These are phyloP conservation scores for Hortaea sp. DNA, from an alignment of 2,329 filamentous ascomycete genomes.

Conservation along the genomic window DNA sequence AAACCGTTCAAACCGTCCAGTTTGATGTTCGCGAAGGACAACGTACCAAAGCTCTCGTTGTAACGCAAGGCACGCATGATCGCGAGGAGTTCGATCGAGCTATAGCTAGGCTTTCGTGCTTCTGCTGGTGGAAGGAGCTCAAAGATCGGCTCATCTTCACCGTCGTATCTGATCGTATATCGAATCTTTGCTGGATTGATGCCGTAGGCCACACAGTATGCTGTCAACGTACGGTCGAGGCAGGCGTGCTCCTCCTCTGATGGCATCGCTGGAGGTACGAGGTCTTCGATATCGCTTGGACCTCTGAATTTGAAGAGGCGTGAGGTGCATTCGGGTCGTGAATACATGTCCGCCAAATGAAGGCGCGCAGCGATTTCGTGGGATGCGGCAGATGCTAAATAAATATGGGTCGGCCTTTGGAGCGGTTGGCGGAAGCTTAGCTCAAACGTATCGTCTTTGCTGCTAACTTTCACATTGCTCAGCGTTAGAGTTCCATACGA, in stretches of 20 bases:
- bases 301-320: slow-evolving; percentile 54
- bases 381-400: slow-evolving; percentile 54
- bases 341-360: slow-evolving; percentile 49
- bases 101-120: slow-evolving; percentile 44
- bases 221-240: slow-evolving; percentile 57
- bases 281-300: slow-evolving; percentile 45
- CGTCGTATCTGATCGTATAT: slow-evolving; percentile 50
- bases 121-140: slow-evolving; percentile 49
- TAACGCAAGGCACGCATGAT: slow-evolving; percentile 61
- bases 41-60: slow-evolving; percentile 57
- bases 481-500: slow-evolving; percentile 57
- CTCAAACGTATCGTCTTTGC: slow-evolving; percentile 56
- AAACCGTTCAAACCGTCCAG: slow-evolving; percentile 56
- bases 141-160: slow-evolving; percentile 59
- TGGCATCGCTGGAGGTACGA: slow-evolving; percentile 37
- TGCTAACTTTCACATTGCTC: slow-evolving; percentile 48
- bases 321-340: slow-evolving; percentile 56
- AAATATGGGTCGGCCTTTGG: slow-evolving; percentile 44
- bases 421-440: slow-evolving; percentile 51
- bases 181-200: slow-evolving; percentile 57
- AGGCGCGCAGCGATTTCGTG: slow-evolving; percentile 55
- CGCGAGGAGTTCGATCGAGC: slow-evolving; percentile 53
- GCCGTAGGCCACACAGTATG: slow-evolving; percentile 60
- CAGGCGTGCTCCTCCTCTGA: slow-evolving; percentile 49
- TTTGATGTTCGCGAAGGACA: slow-evolving; percentile 56